A percentile compares a stretch with the other conserved stretches of the same genome.
These are phyloP conservation scores for Pterula multifida DNA, from an alignment of 1,284 basidiomycete genomes.

Conservation along the genomic window DNA sequence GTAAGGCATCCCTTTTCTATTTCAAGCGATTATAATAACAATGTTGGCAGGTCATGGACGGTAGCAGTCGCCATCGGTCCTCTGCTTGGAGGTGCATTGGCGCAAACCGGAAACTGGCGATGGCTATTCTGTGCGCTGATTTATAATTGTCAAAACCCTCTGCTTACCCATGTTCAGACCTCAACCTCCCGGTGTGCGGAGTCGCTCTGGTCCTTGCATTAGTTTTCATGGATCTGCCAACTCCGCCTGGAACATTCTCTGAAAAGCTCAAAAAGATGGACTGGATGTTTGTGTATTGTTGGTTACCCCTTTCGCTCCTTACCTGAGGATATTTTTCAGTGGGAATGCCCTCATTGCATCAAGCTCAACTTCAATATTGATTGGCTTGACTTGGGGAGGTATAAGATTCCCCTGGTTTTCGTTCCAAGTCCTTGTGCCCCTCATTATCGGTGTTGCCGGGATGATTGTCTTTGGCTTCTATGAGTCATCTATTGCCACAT, in stretches of 20 bases:
- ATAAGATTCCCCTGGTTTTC: constrained; percentile 6
- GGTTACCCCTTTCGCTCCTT: neutral
- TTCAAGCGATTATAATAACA: constrained; percentile 8
- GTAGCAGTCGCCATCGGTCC: constrained; percentile 23
- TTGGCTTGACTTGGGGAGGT: constrained; percentile 8
- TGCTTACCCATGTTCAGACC: constrained; percentile 15
- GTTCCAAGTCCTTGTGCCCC: constrained; percentile 5
- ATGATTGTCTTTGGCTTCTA: constrained; percentile 6
- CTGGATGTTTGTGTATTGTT: constrained; percentile 21
- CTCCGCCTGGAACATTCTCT: constrained; percentile 20
- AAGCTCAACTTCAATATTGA: constrained; percentile 2
- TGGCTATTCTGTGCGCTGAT: constrained; percentile 26
- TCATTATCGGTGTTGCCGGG: constrained; percentile 5
- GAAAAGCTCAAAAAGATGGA: constrained; percentile 23
- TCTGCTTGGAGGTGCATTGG: constrained; percentile 24
- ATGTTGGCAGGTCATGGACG: constrained; percentile 16
- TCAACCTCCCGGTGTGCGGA: constrained; percentile 31
- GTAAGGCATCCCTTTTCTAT: constrained; percentile 9
- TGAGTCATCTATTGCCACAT: constrained; percentile 1
- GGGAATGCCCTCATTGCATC: neutral
- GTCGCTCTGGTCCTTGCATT: constrained; percentile 24
- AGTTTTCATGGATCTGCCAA: constrained; percentile 25
- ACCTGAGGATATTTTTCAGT: neutral
- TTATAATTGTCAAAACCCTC: neutral
- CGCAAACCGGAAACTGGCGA: constrained; percentile 21